Percentiles rank a stretch among this genome's conserved stretches.
Evolutionary conservation across 2,329 filamentous ascomycete species (phyloP).

Genomic region (Xylaria digitata): DNA sequence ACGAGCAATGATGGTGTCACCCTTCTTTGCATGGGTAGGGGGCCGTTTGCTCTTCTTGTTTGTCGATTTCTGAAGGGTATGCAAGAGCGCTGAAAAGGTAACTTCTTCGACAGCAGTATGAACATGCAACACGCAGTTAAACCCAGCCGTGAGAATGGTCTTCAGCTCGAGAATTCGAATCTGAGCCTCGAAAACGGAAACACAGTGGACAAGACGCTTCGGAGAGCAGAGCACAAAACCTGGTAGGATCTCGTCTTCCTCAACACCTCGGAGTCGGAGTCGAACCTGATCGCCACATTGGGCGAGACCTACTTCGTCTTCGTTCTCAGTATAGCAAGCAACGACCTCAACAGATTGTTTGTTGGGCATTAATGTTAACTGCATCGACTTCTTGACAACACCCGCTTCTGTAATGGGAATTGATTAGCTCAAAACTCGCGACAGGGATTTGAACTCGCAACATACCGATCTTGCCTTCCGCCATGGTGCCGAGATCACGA

Average conservation of each 20-base stretch:
- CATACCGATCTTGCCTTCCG: conserved; percentile 92
- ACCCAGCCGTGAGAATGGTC: conserved; percentile 91
- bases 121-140: conserved; percentile 97
- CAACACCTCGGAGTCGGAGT: conserved; percentile 89
- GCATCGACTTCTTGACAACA: conserved; percentile 89
- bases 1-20: conserved; percentile 88
- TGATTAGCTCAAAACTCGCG: too few species aligned
- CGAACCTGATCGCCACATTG: conserved; percentile 96
- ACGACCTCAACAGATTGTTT: conserved; percentile 82
- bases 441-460: too few species aligned
- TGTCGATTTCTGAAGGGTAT: conserved; percentile 96
- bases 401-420: conserved; percentile 63
- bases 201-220: conserved; percentile 92
- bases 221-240: conserved; percentile 97
- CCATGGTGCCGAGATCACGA: conserved; percentile 95
- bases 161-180: conserved; percentile 95
- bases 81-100: conserved; percentile 86
- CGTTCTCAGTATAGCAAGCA: conserved; percentile 92
- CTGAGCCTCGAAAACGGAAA: conserved; percentile 91
- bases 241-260: conserved; percentile 96
- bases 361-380: conserved; percentile 92
- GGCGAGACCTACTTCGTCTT: conserved; percentile 85
- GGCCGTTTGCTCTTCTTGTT: conserved; percentile 91
- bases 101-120: conserved; percentile 98
- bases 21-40: conserved; percentile 87